Conservation (phyloP, 306 rosid species). For the Hippophae rhamnoides region DNA sequence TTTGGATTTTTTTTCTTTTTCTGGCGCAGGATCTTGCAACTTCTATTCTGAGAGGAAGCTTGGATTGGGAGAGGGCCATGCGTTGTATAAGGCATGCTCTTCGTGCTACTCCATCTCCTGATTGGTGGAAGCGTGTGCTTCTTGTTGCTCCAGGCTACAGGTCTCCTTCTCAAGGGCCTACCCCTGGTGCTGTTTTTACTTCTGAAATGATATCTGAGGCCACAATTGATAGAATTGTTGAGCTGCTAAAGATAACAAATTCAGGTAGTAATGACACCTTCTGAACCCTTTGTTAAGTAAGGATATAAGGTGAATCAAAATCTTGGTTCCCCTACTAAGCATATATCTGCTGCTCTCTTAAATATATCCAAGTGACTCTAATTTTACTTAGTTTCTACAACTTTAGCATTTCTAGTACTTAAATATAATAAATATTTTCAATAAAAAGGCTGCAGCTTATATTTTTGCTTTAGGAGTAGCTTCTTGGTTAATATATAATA, state of each 20-base stretch:
- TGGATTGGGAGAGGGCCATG: slow-evolving; percentile 97
- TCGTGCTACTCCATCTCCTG: slow-evolving; percentile 91
- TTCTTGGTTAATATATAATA: too few relatives aligned
- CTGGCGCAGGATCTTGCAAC: slow-evolving; percentile 67
- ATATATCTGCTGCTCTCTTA: too few relatives aligned
- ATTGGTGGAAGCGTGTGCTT: slow-evolving; percentile 98
- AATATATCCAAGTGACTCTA: too few relatives aligned
- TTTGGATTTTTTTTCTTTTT: slow-evolving; percentile 19
- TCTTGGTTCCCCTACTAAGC: too few relatives aligned
- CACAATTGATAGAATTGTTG: slow-evolving; percentile 81
- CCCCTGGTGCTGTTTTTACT: slow-evolving; percentile 94
- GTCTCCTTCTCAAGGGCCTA: slow-evolving; percentile 53
- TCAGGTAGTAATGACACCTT: slow-evolving; percentile 52
- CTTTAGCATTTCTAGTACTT: too few relatives aligned
- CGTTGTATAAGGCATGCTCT: slow-evolving; percentile 96
- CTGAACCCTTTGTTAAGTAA: not conserved
- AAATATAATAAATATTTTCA: too few relatives aligned
- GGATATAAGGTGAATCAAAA: too few relatives aligned
- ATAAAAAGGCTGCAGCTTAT: too few relatives aligned
- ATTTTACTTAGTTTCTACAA: too few relatives aligned
- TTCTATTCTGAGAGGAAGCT: slow-evolving; percentile 81
- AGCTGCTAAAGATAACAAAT: slow-evolving; percentile 77
- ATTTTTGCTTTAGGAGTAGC: too few relatives aligned
- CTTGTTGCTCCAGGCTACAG: slow-evolving; percentile 79
- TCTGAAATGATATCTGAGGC: slow-evolving; percentile 95